phyloP scores from a whole-genome alignment of 2,329 filamentous ascomycete species.

The Fusarium oxysporum region DNA sequence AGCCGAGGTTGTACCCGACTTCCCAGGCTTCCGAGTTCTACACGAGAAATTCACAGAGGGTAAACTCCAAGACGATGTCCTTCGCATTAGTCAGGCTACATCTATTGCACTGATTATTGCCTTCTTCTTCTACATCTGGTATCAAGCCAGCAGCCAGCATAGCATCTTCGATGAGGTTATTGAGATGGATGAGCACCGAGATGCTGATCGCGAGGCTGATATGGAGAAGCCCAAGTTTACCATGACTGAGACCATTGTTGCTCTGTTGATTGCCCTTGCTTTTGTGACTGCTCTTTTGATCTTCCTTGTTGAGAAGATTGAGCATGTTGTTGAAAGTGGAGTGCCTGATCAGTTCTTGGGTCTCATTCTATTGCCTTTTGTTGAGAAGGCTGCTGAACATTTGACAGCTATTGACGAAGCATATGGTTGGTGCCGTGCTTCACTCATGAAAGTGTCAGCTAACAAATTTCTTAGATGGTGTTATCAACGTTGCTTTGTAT shows the following conservation, averaged over 20 bases:
- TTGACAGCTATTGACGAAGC: slow-evolving; percentile 77
- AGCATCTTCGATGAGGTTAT: slow-evolving; percentile 71
- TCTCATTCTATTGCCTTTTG: slow-evolving; percentile 73
- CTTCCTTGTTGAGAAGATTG: slow-evolving; percentile 74
- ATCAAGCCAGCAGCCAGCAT: slow-evolving; percentile 74
- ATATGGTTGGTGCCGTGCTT: slow-evolving; percentile 54
- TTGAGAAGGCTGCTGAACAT: slow-evolving; percentile 79
- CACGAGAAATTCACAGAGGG: slow-evolving; percentile 48
- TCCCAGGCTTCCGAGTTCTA: slow-evolving; percentile 35
- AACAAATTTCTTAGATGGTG: slow-evolving; percentile 56
- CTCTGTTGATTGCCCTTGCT: slow-evolving; percentile 65
- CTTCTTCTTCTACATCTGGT: slow-evolving; percentile 68
- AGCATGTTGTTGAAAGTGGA: slow-evolving; percentile 55
- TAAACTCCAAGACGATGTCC: slow-evolving; percentile 59
- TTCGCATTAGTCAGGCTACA: slow-evolving; percentile 71
- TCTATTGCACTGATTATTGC: slow-evolving; percentile 71
- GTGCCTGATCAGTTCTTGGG: slow-evolving; percentile 54
- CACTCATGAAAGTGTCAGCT: fast-evolving
- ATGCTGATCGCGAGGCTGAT: slow-evolving; percentile 69
- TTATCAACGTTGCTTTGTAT: slow-evolving; percentile 76
- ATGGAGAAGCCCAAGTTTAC: slow-evolving; percentile 72
- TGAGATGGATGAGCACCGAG: slow-evolving; percentile 59
- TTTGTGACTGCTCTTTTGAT: slow-evolving; percentile 74
- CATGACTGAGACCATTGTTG: slow-evolving; percentile 71
- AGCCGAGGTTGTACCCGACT: slow-evolving; percentile 39